These are phyloP conservation scores for Venturia asperata DNA, from an alignment of 2,329 filamentous ascomycete species.

Conservation along the genomic window DNA sequence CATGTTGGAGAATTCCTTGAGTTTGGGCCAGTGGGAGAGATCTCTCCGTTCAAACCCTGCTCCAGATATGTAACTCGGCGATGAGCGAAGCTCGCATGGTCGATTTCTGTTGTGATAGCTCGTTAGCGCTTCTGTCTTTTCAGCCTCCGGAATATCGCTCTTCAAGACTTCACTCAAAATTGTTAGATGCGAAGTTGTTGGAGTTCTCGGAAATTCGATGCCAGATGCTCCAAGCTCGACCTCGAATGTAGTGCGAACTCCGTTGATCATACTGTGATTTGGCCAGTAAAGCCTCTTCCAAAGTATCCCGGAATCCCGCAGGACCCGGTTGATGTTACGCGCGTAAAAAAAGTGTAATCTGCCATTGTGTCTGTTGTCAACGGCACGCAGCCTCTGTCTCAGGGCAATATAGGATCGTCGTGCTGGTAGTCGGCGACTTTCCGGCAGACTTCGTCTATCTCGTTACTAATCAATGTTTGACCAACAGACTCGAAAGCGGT, in stretches of 20 bases:
- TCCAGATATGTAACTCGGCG: not conserved
- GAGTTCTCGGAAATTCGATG: not conserved
- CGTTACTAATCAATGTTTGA: slow-evolving; percentile 26
- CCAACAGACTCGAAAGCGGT: slow-evolving; percentile 26
- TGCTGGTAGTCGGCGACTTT: slow-evolving; percentile 25
- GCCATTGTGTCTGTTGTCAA: slow-evolving; percentile 29
- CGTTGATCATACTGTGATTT: no score
- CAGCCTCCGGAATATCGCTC: slow-evolving; percentile 16
- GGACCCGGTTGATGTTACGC: slow-evolving; percentile 23
- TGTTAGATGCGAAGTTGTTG: not conserved
- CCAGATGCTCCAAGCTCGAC: not conserved
- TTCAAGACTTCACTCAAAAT: slow-evolving; percentile 20
- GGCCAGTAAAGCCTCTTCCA: slow-evolving; percentile 21
- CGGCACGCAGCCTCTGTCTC: slow-evolving; percentile 25
- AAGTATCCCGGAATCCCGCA: slow-evolving; percentile 19
- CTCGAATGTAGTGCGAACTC: no score
- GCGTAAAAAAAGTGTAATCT: slow-evolving; percentile 27
- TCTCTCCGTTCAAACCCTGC: not conserved
- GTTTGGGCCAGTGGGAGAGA: slow-evolving; percentile 11
- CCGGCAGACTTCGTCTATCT: slow-evolving; percentile 24
- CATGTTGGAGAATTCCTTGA: not conserved
- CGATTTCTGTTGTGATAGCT: slow-evolving; percentile 13
- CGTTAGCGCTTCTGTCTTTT: slow-evolving; percentile 15
- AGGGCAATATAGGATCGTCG: slow-evolving; percentile 24
- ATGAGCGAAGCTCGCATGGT: not conserved